Evolutionary conservation across 164 flowering plant genomes (phyloP).

Genomic region (Saururus chinensis): DNA sequence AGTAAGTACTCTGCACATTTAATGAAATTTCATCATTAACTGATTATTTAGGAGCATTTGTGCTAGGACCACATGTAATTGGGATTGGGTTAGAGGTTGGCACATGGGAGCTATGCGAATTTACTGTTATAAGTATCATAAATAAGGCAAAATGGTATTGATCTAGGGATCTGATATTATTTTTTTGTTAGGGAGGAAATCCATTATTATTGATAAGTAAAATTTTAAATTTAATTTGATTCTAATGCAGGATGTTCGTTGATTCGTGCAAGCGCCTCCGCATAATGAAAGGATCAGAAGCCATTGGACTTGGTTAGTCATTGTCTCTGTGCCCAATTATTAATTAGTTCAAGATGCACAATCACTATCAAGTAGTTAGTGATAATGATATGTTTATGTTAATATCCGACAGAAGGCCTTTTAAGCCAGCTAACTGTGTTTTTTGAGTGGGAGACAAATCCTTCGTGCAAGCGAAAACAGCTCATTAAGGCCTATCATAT

Average conservation of each 20-base stretch:
- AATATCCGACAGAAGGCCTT: background rate
- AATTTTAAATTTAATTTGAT: background rate
- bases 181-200: too few species aligned
- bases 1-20: slow-evolving; percentile 32
- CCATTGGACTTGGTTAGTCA: slow-evolving; percentile 35
- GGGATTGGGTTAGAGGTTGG: background rate
- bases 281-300: slow-evolving; percentile 41
- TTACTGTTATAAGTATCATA: background rate
- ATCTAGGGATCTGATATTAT: background rate
- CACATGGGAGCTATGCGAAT: background rate
- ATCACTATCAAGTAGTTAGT: background rate
- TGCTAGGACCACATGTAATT: too few species aligned
- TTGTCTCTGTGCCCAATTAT: background rate
- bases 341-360: background rate
- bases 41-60: too few species aligned
- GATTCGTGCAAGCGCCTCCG: slow-evolving; percentile 43
- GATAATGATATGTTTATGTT: background rate
- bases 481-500: background rate
- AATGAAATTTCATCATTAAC: too few species aligned
- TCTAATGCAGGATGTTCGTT: slow-evolving; percentile 32
- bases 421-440: background rate
- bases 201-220: background rate
- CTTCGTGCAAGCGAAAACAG: background rate
- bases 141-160: background rate
- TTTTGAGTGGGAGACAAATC: background rate